Evolutionary conservation across 176 grass and related monocot species (phyloP), one percentile per base, ranked within the genome.

Genomic region (Raddia distichophylla): DNA sequence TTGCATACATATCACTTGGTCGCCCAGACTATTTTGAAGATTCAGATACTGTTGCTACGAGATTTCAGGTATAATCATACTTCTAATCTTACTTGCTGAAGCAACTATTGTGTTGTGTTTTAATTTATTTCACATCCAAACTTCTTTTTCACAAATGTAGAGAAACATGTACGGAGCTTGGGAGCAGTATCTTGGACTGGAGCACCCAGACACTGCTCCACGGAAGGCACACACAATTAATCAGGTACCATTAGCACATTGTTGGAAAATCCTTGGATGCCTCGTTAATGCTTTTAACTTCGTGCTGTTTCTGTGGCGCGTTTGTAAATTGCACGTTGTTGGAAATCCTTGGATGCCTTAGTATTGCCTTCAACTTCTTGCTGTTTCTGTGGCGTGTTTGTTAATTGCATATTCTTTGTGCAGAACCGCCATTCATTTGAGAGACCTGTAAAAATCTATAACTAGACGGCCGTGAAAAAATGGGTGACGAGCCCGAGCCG

Each of bases 131-230:
- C 42, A 45, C 64, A 34, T 83, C 2, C 34, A 9, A 51, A 32
- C 2, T 50, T 16, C 17, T 59, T 81, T 48, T n/a, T 44, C 35
- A 61, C 71, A 74, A 77, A 46, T 91, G 74, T 64, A 99, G 96
- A 90, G 96, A 66, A 93, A 93, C 79, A 86, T 99, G 81, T 99
- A 99, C 91, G 96, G 96, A 82, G 93, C 96, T 58, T 99, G 96
- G 96, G 96, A 99, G 88, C 96, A 99, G 74, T 99, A 99, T 81
- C 87, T 99, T 80, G 96, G 96, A 71, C 70, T 99, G 64, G 96
- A 99, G 71, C 96, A 99, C 40, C 79, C 91, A 44, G 93, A 99
- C 91, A 99, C 89, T 37, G 83, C 88, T 77, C 96, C 96, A 64
- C 95, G 90, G 46, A 99, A 88, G 87, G 63, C 88, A 14, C 79